Conservation (phyloP, 441 rosid genomes). For the Syzygium syzygioides region DNA sequence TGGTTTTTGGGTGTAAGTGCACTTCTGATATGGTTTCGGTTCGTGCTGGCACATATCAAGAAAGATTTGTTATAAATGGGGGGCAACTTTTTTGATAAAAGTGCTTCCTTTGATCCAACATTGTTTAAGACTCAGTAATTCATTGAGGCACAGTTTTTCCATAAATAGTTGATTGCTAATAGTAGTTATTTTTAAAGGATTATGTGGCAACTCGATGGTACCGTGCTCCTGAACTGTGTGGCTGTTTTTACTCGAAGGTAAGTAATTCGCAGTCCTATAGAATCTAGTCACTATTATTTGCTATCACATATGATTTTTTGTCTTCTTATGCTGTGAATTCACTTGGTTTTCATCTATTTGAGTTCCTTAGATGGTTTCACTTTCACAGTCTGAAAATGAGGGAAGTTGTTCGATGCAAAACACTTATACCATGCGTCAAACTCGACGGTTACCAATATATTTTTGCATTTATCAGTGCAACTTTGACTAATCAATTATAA, state of each 20-base stretch:
- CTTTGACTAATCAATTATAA: background rate
- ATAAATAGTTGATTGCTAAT: background rate
- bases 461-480: background rate
- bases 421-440: background rate
- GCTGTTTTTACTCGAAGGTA: constrained; percentile 9
- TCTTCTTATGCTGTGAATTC: background rate
- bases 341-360: background rate
- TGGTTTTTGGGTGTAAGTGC: background rate
- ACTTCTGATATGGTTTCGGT: background rate
- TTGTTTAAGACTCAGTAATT: background rate
- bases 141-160: background rate
- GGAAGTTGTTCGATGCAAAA: background rate
- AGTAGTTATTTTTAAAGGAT: background rate
- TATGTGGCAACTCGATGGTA: constrained; percentile 9
- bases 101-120: background rate
- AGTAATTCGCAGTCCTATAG: background rate
- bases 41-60: background rate
- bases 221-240: constrained; percentile 8
- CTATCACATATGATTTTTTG: background rate
- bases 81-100: background rate
- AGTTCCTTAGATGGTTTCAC: background rate
- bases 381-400: background rate
- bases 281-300: background rate
- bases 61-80: background rate
- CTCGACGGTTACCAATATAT: background rate